Evolutionary conservation across 805 yeast genomes (phyloP).

Genomic region (Vanderwaltozyma tropicalis): DNA sequence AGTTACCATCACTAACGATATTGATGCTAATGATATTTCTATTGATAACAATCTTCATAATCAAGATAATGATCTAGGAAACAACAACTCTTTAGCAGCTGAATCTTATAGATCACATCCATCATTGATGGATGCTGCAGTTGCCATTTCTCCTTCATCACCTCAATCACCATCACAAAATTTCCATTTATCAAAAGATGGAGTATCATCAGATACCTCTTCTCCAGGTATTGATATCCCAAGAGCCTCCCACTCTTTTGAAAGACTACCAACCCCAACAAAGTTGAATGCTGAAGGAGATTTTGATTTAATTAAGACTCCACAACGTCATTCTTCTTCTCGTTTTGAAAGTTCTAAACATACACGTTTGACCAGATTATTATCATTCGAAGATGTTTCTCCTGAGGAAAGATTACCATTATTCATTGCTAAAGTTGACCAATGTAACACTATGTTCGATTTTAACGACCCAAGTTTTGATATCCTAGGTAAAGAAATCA

Average conservation of each 20-base stretch:
- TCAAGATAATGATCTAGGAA: background rate
- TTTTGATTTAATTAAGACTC: conserved; percentile 72
- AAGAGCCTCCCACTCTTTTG: conserved; percentile 42
- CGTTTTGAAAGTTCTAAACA: conserved; percentile 72
- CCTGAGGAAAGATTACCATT: conserved; percentile 64
- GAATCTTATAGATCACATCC: conserved; percentile 11
- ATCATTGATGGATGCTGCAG: conserved; percentile 20
- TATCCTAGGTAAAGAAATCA: conserved; percentile 85
- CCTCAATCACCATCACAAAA: conserved; percentile 1
- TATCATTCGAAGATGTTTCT: conserved; percentile 79
- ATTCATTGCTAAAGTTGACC: conserved; percentile 82
- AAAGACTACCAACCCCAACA: conserved; percentile 48
- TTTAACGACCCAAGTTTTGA: conserved; percentile 89
- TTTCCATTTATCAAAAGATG: background rate
- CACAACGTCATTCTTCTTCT: conserved; percentile 86
- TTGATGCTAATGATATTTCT: background rate
- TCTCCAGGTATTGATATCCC: conserved; percentile 28
- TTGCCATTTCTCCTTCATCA: conserved; percentile 11
- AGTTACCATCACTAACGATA: conserved; percentile 10
- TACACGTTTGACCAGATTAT: conserved; percentile 63
- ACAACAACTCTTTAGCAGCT: background rate
- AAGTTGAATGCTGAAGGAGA: conserved; percentile 49
- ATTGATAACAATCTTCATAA: background rate
- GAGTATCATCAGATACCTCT: conserved; percentile 1
- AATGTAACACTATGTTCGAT: conserved; percentile 90